Conservation (phyloP, 2,329 filamentous ascomycete genomes). For the Epichloe typhina region DNA sequence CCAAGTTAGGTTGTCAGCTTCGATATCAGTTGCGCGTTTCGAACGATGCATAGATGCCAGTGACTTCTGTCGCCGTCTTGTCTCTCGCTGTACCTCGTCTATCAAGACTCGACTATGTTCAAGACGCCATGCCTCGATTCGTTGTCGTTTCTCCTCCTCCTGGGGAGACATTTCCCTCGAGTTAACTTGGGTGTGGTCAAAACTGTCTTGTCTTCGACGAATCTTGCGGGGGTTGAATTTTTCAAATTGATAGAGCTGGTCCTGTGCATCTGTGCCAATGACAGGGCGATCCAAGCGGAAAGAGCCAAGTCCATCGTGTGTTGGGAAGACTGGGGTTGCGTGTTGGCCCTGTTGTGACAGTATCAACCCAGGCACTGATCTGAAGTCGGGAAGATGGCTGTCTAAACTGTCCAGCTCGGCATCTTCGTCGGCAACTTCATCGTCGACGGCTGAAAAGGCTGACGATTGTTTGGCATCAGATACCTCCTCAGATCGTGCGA, state of each 20-base stretch:
- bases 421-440: slow-evolving; percentile 44
- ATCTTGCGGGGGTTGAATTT: slow-evolving; percentile 63
- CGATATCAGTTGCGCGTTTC: slow-evolving; percentile 16
- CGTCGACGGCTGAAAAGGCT: slow-evolving; percentile 22
- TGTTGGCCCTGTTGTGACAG: slow-evolving; percentile 23
- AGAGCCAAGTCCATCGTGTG: slow-evolving; percentile 81
- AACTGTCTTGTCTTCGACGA: slow-evolving; percentile 37
- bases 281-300: slow-evolving; percentile 54
- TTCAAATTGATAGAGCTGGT: slow-evolving; percentile 83
- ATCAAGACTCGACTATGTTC: slow-evolving; percentile 79
- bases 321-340: slow-evolving; percentile 62
- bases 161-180: slow-evolving; percentile 41
- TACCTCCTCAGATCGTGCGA: slow-evolving; percentile 44
- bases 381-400: slow-evolving; percentile 80
- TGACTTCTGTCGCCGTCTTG: slow-evolving; percentile 52
- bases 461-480: slow-evolving; percentile 29
- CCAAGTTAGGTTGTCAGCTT: slow-evolving; percentile 33
- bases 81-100: slow-evolving; percentile 83
- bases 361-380: slow-evolving; percentile 37
- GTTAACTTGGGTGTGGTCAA: slow-evolving; percentile 37
- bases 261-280: slow-evolving; percentile 49
- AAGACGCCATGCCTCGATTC: slow-evolving; percentile 84
- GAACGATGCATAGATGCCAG: slow-evolving; percentile 30
- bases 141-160: slow-evolving; percentile 61
- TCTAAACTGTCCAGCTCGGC: slow-evolving; percentile 86